Evolutionary conservation across 495 filamentous ascomycete species (phyloP), one percentile per base, ranked within the genome.

Genomic region (Xylaria scruposa): DNA sequence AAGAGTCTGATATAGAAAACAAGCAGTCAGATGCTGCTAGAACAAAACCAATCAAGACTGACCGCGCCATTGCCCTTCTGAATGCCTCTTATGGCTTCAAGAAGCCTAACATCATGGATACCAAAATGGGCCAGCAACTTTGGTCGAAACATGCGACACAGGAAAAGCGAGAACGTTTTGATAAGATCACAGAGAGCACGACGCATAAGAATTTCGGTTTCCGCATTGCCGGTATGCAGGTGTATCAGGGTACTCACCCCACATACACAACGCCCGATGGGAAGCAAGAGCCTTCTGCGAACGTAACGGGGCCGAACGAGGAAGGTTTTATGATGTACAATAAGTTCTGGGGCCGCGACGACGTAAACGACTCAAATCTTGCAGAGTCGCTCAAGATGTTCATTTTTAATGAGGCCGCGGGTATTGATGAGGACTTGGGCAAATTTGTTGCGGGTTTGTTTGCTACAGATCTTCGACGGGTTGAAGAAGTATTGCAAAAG

Each of bases 201-300:
- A 99, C 96, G 1, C 93, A 91, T 77, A 88, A 88, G 33, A 89
- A 88, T 36, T 85, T 97, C 44, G 94, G 94, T 21, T 96, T 95
- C 78, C 89, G 96, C 26, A 91, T 99, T 70, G 94, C 94, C 0
- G 96, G 96, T 3, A 99, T 99, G 97, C 92, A 91, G 76, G 92
- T 95, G 3, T 99, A 91, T 87, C 91, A 91, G 60, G 94, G 92
- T 3, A 46, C 70, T 5, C 60, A 60, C 19, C 70, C 70, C 53
- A 71, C 47, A 42, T 67, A 67, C 29, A 19, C 36, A n/a, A 67
- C 38, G 9, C 13, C 62, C 4, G 26, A 26, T 10, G 51, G 62
- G 3, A 38, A 47, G 2, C 24, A 67, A 60, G 24, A 66, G 26
- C 38, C 40, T 31, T 80, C 84, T 33, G 79, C 83, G 40, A 82